Evolutionary conservation across 1,139 yeast species (phyloP), one percentile per base, ranked within the genome.

Genomic region (Lipomyces yarrowii): DNA sequence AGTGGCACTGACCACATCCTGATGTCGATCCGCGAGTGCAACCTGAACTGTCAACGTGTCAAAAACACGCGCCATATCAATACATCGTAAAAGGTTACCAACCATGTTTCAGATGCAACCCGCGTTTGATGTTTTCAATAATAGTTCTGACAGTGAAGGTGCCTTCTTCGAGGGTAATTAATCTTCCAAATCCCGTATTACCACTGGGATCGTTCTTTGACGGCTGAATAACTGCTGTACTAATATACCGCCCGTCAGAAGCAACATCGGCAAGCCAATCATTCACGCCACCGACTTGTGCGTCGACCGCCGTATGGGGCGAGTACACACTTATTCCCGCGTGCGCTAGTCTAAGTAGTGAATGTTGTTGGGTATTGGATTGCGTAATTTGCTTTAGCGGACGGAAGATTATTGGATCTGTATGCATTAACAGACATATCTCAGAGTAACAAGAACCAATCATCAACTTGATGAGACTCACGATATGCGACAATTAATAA

Each of bases 261-360:
- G 85, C 76, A 18, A 91, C 78, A 58, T 85, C 86, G 0, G 86
- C 90, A 55, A 94, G 81, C 88, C 96, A 94, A 75, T 92, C 98
- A 72, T 93, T 94, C 67, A 96, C 98, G 33, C 99, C 99, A 11
- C 90, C 91, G 21, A 78, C 78, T 11, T 96, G 96, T 46, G 98
- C 96, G 78, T 96, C 99, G 1, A 94, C 90, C 0, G 98, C 94
- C 0, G 99, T 93, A 75, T 96, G 99, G 21, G 99, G 99, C 63
- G 89, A 90, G 76, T 94, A 94, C 0, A 96, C 99, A 65, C 93
- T 86, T 69, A 94, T 85, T 21, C 90, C 90, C 67, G 87, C 83
- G 69, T 87, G 87, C 63, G 92, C 88, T 72, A 96, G 82, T 67
- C 84, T 84, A 54, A 94, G 77, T 63, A 94, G 81, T 4, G 96